A percentile compares a stretch with the other conserved stretches of the same genome.
These are phyloP conservation scores for Trichophaea hybrida DNA, from an alignment of 2,329 filamentous ascomycete species.

Conservation along the genomic window DNA sequence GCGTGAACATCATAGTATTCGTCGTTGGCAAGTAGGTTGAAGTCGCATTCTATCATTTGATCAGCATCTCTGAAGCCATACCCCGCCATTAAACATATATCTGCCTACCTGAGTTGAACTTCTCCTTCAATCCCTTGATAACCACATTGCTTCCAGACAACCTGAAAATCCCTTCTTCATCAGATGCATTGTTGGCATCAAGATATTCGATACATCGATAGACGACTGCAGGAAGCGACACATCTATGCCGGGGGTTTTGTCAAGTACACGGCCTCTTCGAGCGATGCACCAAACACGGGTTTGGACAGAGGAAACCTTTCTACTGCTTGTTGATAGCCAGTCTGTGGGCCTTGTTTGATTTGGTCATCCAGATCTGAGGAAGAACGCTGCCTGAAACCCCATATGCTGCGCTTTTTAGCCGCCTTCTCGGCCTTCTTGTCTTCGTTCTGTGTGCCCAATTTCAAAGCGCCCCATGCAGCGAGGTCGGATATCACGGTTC, in stretches of 20 bases:
- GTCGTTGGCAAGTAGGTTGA: slow-evolving; percentile 69
- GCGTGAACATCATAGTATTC: slow-evolving; percentile 93
- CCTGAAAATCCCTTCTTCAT: slow-evolving; percentile 91
- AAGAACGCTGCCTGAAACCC: slow-evolving; percentile 53
- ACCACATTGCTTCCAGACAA: slow-evolving; percentile 93
- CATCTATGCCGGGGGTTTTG: slow-evolving; percentile 57
- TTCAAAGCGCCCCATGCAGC: slow-evolving; percentile 52
- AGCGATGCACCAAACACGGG: slow-evolving; percentile 70
- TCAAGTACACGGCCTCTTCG: slow-evolving; percentile 71
- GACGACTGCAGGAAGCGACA: slow-evolving; percentile 77
- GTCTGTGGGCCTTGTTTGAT: slow-evolving; percentile 23
- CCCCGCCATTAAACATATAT: not conserved
- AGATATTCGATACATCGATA: slow-evolving; percentile 93
- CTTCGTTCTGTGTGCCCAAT: not conserved
- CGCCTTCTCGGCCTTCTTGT: slow-evolving; percentile 60
- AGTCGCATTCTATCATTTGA: slow-evolving; percentile 53
- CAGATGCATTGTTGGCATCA: slow-evolving; percentile 61
- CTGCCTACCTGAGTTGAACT: slow-evolving; percentile 54
- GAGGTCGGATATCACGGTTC: slow-evolving; percentile 66
- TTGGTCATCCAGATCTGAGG: slow-evolving; percentile 44
- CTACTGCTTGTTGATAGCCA: slow-evolving; percentile 9
- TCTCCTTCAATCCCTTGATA: slow-evolving; percentile 77
- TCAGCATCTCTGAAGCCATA: slow-evolving; percentile 2
- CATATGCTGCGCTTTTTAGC: slow-evolving; percentile 44
- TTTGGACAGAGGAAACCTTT: slow-evolving; percentile 24